phyloP scores from a whole-genome alignment of 495 filamentous ascomycete species.

The Hypoxylon lienhwacheense region DNA sequence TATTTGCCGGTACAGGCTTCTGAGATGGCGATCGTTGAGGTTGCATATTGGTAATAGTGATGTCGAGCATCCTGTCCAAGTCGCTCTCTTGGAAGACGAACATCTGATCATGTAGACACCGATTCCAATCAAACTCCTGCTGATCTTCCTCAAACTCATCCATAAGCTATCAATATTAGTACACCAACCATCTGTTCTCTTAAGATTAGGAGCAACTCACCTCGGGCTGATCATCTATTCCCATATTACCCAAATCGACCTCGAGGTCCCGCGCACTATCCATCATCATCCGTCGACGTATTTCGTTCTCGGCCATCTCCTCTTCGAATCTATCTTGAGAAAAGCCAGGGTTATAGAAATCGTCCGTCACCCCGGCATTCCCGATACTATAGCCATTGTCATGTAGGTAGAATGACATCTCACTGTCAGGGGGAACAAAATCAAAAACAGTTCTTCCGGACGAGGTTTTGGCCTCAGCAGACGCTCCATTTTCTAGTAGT shows the following conservation, averaged over 20 bases:
- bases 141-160: slow-evolving; percentile 87
- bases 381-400: slow-evolving; percentile 92
- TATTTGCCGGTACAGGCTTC: slow-evolving; percentile 95
- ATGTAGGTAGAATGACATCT: slow-evolving; percentile 92
- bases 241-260: slow-evolving; percentile 93
- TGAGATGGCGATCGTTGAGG: slow-evolving; percentile 93
- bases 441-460: slow-evolving; percentile 95
- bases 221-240: slow-evolving; percentile 94
- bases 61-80: slow-evolving; percentile 83
- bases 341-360: slow-evolving; percentile 93
- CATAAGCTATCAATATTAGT: slow-evolving; percentile 56
- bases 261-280: slow-evolving; percentile 97
- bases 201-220: slow-evolving; percentile 50
- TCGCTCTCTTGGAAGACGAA: slow-evolving; percentile 98
- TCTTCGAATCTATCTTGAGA: slow-evolving; percentile 95
- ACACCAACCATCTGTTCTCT: neutral
- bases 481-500: slow-evolving; percentile 89
- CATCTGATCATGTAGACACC: slow-evolving; percentile 97
- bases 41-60: slow-evolving; percentile 98
- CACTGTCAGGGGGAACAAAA: slow-evolving; percentile 90
- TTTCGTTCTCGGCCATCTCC: slow-evolving; percentile 94
- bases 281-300: slow-evolving; percentile 99
- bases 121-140: slow-evolving; percentile 96
- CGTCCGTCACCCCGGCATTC: slow-evolving; percentile 80
- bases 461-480: slow-evolving; percentile 91